These are phyloP conservation scores for Gleditsia sinensis DNA, from an alignment of 306 rosid genomes.

Conservation along the genomic window DNA sequence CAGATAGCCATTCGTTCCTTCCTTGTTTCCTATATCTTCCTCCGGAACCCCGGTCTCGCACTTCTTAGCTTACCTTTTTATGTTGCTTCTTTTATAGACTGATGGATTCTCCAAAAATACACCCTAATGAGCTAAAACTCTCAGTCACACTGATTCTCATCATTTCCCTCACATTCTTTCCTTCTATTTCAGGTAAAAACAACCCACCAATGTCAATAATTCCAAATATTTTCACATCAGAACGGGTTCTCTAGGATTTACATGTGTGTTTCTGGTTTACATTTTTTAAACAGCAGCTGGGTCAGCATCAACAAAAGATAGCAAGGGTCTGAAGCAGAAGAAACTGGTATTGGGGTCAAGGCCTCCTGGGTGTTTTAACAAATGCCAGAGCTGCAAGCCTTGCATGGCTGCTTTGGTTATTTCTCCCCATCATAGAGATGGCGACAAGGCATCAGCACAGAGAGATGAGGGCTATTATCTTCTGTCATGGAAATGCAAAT, in stretches of 20 bases:
- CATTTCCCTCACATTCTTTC: constrained; percentile 2
- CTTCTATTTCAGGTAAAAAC: neutral
- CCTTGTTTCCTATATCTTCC: too few relatives aligned
- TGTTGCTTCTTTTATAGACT: neutral
- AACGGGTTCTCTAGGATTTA: too few relatives aligned
- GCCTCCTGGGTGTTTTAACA: constrained; percentile 10
- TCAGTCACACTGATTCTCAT: neutral
- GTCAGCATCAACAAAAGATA: neutral
- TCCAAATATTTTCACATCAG: neutral
- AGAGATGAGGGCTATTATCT: neutral
- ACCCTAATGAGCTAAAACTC: neutral
- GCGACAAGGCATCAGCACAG: neutral
- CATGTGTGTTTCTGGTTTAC: too few relatives aligned
- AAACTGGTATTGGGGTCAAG: neutral
- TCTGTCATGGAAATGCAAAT: constrained; percentile 15
- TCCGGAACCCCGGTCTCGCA: too few relatives aligned
- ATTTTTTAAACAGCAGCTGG: neutral
- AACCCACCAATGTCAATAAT: neutral
- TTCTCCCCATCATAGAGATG: neutral
- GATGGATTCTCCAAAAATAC: neutral
- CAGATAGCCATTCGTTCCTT: neutral
- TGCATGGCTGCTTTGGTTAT: constrained; percentile 5
- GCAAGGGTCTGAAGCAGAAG: neutral
- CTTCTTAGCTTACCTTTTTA: neutral
- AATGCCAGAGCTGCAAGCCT: neutral